phyloP scores from a whole-genome alignment of 345 rosid species.

The Lepidium africanum region DNA sequence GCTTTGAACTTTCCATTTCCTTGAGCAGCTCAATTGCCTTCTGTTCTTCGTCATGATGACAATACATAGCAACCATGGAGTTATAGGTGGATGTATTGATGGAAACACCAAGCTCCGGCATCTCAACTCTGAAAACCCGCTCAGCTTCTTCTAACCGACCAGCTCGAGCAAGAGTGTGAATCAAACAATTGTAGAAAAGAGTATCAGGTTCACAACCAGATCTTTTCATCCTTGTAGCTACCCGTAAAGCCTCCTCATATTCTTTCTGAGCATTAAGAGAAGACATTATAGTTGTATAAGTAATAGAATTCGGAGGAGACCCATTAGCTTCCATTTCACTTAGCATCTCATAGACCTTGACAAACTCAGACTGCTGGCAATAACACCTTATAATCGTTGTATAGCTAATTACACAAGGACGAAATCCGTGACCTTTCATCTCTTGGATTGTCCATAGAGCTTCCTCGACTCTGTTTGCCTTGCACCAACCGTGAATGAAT shows the following conservation, averaged over 20 bases:
- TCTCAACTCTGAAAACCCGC: constrained; percentile 48
- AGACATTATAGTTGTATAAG: constrained; percentile 65
- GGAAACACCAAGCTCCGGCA: constrained; percentile 38
- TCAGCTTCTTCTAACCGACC: constrained; percentile 51
- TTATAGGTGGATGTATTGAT: constrained; percentile 61
- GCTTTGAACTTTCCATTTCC: constrained; percentile 41
- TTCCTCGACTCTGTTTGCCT: constrained; percentile 61
- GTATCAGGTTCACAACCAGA: constrained; percentile 49
- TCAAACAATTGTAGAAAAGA: constrained; percentile 61
- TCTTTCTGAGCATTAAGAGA: constrained; percentile 45
- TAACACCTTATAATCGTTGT: constrained; percentile 56
- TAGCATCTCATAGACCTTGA: constrained; percentile 51
- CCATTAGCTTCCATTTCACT: constrained; percentile 66
- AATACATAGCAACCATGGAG: constrained; percentile 72
- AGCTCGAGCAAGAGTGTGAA: constrained; percentile 57
- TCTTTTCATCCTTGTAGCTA: constrained; percentile 43
- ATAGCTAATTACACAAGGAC: constrained; percentile 69
- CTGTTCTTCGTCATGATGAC: constrained; percentile 39
- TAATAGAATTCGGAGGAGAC: constrained; percentile 53
- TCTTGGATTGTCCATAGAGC: constrained; percentile 87
- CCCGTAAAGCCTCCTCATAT: constrained; percentile 49
- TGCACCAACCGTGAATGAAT: constrained; percentile 87
- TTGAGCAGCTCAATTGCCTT: constrained; percentile 44
- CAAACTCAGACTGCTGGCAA: constrained; percentile 36
- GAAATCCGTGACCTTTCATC: constrained; percentile 69